Evolutionary conservation across 78 protist genomes (phyloP), one percentile per base, ranked within the genome.

Genomic region (Cyanophora paradoxa): DNA sequence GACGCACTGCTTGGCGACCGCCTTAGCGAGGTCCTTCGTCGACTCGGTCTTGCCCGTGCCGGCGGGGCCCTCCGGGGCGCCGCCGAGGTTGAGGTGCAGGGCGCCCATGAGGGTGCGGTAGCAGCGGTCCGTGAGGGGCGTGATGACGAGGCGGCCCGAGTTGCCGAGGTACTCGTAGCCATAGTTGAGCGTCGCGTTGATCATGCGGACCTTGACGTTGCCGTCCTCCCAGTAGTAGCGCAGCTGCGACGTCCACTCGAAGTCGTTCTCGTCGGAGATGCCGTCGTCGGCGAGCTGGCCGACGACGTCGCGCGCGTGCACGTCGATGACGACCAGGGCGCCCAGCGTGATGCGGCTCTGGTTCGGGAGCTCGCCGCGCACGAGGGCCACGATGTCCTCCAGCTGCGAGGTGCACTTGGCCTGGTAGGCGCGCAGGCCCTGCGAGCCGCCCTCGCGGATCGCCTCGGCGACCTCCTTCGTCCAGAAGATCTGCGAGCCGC

Each of bases 141-240:
- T 91, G 42, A 88, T 77, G 31, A 91, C 95, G 13, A 91, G 87
- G 26, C 95, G 76, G 36, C 40, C 54, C 5, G 88, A 52, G 71
- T 81, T 82, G 52, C 95, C 95, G n/a, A 88, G 77, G 78, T 88
- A 91, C 58, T 91, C 95, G 69, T 70, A 86, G n/a, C 86, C 92
- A 72, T 88, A 88, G 22, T 20, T 44, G 14, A 77, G 22, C 1
- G 28, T 1, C 19, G 89, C 87, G 36, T 17, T 81, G 44, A 72
- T 79, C 81, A 80, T 82, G 44, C 56, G 16, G 24, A 79, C 75
- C 17, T 16, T 19, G 14, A 41, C 79, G 41, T 33, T 36, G 24
- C 39, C 74, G 19, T 77, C 66, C n/a, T 77, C 81, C 81, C 73
- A 68, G 41, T 66, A 64, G n/a, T 77, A 79, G 1, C 77, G 68